Evolutionary conservation across 2,329 filamentous ascomycete species (phyloP).

Genomic region (Diplodia mutila): DNA sequence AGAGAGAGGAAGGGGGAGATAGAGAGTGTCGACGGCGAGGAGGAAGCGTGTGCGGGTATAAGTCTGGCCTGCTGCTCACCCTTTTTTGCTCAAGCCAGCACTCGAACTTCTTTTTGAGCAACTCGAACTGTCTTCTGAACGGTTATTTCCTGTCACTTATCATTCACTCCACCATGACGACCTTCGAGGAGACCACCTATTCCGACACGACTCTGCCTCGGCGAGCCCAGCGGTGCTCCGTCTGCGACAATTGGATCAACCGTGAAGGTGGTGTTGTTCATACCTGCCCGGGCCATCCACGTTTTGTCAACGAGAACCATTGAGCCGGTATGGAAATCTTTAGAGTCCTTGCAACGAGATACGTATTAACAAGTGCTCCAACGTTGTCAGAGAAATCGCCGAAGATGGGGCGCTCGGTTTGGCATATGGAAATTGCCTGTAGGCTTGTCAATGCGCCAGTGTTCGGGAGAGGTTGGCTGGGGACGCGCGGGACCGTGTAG

Average conservation of each 20-base stretch:
- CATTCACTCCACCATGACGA: neutral
- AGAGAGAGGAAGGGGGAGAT: no score
- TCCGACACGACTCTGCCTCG: neutral
- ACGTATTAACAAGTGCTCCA: neutral
- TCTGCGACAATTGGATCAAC: neutral
- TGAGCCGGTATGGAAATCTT: neutral
- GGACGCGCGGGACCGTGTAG: no score
- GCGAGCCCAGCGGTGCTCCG: neutral
- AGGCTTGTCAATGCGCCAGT: no score
- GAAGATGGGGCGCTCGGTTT: neutral
- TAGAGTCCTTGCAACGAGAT: neutral
- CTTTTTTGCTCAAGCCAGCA: neutral
- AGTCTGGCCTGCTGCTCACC: neutral
- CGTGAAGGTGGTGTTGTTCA: neutral
- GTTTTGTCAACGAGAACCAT: neutral
- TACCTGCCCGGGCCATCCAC: neutral
- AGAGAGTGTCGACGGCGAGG: neutral
- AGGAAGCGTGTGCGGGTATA: neutral
- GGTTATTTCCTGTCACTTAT: no score
- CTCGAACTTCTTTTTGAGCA: neutral
- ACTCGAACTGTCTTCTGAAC: neutral
- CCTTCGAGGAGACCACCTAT: neutral
- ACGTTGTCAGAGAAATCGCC: neutral
- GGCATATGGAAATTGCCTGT: neutral
- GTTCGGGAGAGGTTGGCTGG: no score